A percentile compares a stretch with the other conserved stretches of the same genome.
phyloP scores from a whole-genome alignment of 768 basidiomycete genomes.

The Boletus coccyginus region DNA sequence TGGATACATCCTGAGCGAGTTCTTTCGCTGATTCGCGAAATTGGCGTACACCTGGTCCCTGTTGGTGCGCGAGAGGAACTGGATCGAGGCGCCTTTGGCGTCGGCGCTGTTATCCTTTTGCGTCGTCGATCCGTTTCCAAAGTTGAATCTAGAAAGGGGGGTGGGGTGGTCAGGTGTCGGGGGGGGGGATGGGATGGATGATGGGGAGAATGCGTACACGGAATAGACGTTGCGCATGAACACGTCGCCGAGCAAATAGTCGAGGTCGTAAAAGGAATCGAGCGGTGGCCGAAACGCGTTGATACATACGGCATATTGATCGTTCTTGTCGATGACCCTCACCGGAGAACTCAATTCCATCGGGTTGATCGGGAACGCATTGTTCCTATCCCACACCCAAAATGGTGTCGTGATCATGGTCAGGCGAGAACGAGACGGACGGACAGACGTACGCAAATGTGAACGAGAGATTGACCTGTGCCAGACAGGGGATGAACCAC shows the following conservation, averaged over 20 bases:
- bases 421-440: neutral
- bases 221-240: slow-evolving; percentile 48
- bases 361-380: slow-evolving; percentile 41
- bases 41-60: slow-evolving; percentile 33
- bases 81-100: slow-evolving; percentile 35
- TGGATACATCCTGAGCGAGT: slow-evolving; percentile 14
- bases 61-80: slow-evolving; percentile 39
- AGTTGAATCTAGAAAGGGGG: slow-evolving; percentile 36
- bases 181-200: no score
- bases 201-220: slow-evolving; percentile 29
- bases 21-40: slow-evolving; percentile 17
- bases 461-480: slow-evolving; percentile 30
- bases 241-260: slow-evolving; percentile 42
- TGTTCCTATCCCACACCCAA: slow-evolving; percentile 19
- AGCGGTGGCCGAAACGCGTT: slow-evolving; percentile 34
- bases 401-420: no score
- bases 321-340: slow-evolving; percentile 24
- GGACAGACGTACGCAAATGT: slow-evolving; percentile 11
- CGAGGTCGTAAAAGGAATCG: slow-evolving; percentile 27
- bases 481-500: slow-evolving; percentile 38
- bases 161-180: neutral
- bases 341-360: slow-evolving; percentile 39
- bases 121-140: slow-evolving; percentile 32
- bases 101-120: slow-evolving; percentile 6
- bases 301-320: slow-evolving; percentile 39